phyloP scores from a whole-genome alignment of 2,329 filamentous ascomycete genomes.

The Mollisiaceae sp. region DNA sequence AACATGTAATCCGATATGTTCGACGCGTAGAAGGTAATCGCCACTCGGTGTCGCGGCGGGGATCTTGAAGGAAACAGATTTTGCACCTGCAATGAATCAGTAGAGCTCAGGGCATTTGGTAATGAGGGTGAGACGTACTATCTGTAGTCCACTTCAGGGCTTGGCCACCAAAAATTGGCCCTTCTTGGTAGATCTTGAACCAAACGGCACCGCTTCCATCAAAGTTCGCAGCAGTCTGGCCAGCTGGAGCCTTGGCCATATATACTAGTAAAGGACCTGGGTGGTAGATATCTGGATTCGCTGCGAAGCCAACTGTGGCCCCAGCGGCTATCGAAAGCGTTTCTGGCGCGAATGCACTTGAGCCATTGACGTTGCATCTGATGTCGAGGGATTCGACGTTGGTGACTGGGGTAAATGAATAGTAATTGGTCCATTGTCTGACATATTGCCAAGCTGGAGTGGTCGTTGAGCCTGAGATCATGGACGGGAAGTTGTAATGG shows the following conservation, averaged over 20 bases:
- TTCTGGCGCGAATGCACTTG: conserved; percentile 29
- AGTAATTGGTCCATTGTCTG: conserved; percentile 38
- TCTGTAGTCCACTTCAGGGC: conserved; percentile 36
- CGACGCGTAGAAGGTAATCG: conserved; percentile 45
- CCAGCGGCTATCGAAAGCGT: conserved; percentile 38
- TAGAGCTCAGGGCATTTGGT: neutral
- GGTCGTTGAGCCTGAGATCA: conserved; percentile 27
- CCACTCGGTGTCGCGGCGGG: conserved; percentile 43
- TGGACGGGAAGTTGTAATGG: conserved; percentile 37
- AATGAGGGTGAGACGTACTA: conserved; percentile 23
- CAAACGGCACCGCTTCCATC: conserved; percentile 37
- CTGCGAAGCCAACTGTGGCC: conserved; percentile 31
- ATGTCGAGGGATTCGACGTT: conserved; percentile 46
- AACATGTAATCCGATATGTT: conserved; percentile 42
- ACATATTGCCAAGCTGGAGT: conserved; percentile 35
- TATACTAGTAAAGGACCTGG: conserved; percentile 38
- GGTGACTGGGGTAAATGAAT: conserved; percentile 35
- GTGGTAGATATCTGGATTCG: conserved; percentile 38
- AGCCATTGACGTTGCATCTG: conserved; percentile 47
- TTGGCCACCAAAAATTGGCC: conserved; percentile 28
- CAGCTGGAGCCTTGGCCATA: conserved; percentile 37
- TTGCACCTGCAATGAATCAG: conserved; percentile 23
- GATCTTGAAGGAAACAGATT: conserved; percentile 36
- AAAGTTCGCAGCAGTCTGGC: conserved; percentile 34
- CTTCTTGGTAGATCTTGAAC: conserved; percentile 40